These are phyloP conservation scores for Vinca major DNA, from an alignment of 305 asterid genomes.

Conservation along the genomic window DNA sequence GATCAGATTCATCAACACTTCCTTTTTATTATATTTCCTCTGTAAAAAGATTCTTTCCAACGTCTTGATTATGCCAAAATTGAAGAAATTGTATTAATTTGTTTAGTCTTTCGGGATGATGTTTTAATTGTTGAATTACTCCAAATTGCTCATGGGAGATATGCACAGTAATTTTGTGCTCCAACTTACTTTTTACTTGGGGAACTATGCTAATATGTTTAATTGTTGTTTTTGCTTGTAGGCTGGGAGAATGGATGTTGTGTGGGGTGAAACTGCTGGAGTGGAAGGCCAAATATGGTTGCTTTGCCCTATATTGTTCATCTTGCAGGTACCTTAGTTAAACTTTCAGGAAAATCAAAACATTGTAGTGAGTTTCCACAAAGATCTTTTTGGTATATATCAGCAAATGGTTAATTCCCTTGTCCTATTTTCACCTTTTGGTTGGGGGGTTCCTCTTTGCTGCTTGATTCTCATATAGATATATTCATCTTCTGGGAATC, in stretches of 20 bases:
- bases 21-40: background rate
- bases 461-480: background rate
- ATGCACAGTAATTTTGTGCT: background rate
- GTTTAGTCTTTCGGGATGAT: background rate
- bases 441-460: background rate
- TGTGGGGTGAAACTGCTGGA: constrained; percentile 99
- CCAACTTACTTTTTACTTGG: background rate
- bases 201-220: background rate
- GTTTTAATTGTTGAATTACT: background rate
- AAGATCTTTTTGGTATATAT: background rate
- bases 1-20: constrained; percentile 5
- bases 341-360: background rate
- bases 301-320: constrained; percentile 65
- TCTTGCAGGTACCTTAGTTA: constrained; percentile 58
- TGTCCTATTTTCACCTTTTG: background rate
- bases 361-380: background rate
- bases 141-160: background rate
- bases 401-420: background rate
- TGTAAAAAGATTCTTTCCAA: background rate
- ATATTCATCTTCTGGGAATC: too few relatives aligned
- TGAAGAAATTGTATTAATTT: constrained; percentile 1
- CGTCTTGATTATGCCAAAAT: background rate
- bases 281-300: constrained; percentile 86
- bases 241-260: constrained; percentile 99
- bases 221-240: constrained; percentile 24